These are phyloP conservation scores for Rhipidocladum racemiflorum DNA, from an alignment of 176 grass and related monocot species.

Conservation along the genomic window DNA sequence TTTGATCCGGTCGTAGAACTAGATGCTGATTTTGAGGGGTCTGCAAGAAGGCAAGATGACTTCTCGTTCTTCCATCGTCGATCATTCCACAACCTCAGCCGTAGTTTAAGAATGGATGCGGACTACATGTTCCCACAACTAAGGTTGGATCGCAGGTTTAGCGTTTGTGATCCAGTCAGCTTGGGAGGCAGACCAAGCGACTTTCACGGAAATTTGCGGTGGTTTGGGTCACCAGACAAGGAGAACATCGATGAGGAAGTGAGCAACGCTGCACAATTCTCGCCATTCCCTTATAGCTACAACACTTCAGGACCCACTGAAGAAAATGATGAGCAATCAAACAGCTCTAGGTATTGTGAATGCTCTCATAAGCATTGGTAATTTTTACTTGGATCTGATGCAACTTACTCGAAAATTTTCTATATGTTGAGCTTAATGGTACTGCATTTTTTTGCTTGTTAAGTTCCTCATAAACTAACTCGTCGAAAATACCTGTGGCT, in stretches of 20 bases:
- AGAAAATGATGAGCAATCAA: constrained; percentile 44
- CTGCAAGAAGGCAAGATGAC: constrained; percentile 55
- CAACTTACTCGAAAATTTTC: background rate
- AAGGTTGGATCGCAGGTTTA: constrained; percentile 72
- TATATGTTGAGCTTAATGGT: background rate
- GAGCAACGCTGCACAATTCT: constrained; percentile 23
- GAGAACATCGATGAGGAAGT: constrained; percentile 52
- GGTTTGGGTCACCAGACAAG: constrained; percentile 56
- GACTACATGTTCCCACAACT: constrained; percentile 51
- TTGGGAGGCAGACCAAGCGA: constrained; percentile 65
- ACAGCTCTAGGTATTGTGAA: constrained; percentile 53
- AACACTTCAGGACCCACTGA: constrained; percentile 35
- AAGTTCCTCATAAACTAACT: constrained; percentile 5
- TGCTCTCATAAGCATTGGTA: background rate
- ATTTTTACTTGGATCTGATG: constrained; percentile 4
- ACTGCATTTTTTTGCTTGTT: background rate
- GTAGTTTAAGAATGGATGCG: constrained; percentile 66
- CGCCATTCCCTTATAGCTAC: constrained; percentile 48
- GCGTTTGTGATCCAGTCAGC: constrained; percentile 65
- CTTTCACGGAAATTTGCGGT: constrained; percentile 55
- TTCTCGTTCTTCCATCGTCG: constrained; percentile 62
- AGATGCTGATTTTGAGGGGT: constrained; percentile 82
- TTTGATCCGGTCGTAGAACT: constrained; percentile 66
- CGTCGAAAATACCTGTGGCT: constrained; percentile 2
- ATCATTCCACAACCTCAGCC: constrained; percentile 70